phyloP scores from a whole-genome alignment of 345 rosid genomes.

The Nasturtium officinale region DNA sequence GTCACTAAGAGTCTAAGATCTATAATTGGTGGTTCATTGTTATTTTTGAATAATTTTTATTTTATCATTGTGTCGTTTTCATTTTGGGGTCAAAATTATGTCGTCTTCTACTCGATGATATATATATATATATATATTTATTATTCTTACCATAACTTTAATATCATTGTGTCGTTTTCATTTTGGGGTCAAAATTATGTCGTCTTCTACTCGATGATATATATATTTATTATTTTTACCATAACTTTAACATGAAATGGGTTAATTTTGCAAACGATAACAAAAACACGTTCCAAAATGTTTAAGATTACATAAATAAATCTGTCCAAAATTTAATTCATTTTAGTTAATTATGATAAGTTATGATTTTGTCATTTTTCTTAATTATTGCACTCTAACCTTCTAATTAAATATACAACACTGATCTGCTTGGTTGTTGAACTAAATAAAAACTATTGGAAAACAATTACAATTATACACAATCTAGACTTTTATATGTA shows the following conservation, averaged over 20 bases:
- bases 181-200: constrained; percentile 40
- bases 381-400: background rate
- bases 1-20: constrained; percentile 22
- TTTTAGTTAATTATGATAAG: background rate
- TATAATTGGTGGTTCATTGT: constrained; percentile 39
- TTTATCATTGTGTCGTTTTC: constrained; percentile 36
- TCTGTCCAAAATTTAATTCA: background rate
- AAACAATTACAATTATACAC: background rate
- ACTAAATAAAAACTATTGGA: background rate
- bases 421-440: constrained; percentile 21
- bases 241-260: background rate
- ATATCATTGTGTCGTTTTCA: constrained; percentile 39
- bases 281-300: background rate
- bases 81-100: constrained; percentile 40
- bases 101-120: constrained; percentile 36
- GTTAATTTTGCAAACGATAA: background rate
- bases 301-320: background rate
- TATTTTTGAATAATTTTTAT: constrained; percentile 22
- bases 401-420: background rate
- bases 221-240: background rate
- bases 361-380: background rate
- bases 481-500: background rate
- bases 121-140: background rate
- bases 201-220: constrained; percentile 34
- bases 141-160: no score